Evolutionary conservation across 2,329 filamentous ascomycete species (phyloP).

Genomic region (Penicillium oxalicum): DNA sequence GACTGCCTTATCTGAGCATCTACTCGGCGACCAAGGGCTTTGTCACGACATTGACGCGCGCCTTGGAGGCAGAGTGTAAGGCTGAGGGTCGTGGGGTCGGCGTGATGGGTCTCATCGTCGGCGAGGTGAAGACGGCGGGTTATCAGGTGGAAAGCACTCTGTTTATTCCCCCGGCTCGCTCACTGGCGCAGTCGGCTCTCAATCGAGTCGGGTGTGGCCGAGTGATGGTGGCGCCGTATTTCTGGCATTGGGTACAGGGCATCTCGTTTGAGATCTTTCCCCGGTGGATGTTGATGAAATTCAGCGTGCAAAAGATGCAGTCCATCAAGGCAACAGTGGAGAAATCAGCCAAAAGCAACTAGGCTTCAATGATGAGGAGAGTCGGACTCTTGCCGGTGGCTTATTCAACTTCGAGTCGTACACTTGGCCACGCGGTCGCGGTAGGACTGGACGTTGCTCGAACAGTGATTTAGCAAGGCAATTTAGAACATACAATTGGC

Average conservation of each 20-base stretch:
- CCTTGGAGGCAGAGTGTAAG: constrained; percentile 41
- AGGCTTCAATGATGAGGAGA: not conserved
- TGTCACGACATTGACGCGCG: constrained; percentile 36
- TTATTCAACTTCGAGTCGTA: too few relatives aligned
- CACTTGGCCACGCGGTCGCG: too few relatives aligned
- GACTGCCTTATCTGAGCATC: constrained; percentile 43
- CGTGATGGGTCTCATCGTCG: constrained; percentile 36
- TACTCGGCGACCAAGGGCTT: constrained; percentile 47
- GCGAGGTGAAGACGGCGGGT: constrained; percentile 24
- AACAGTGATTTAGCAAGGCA: too few relatives aligned
- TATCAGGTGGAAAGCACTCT: constrained; percentile 19
- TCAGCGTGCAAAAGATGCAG: constrained; percentile 7
- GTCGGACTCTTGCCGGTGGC: too few relatives aligned
- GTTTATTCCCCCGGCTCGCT: constrained; percentile 25
- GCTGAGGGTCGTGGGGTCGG: constrained; percentile 35
- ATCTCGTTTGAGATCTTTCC: constrained; percentile 16
- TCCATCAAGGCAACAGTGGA: constrained; percentile 9
- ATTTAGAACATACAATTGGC: too few relatives aligned
- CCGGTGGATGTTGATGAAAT: constrained; percentile 12
- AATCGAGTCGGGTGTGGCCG: constrained; percentile 32
- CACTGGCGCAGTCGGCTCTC: constrained; percentile 29
- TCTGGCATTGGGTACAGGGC: constrained; percentile 28
- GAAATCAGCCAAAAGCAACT: constrained; percentile 8
- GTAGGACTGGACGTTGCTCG: too few relatives aligned
- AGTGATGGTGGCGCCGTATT: constrained; percentile 27